These are phyloP conservation scores for Tetrahymena thermophila DNA, from an alignment of 73 alveolate species.

Conservation along the genomic window DNA sequence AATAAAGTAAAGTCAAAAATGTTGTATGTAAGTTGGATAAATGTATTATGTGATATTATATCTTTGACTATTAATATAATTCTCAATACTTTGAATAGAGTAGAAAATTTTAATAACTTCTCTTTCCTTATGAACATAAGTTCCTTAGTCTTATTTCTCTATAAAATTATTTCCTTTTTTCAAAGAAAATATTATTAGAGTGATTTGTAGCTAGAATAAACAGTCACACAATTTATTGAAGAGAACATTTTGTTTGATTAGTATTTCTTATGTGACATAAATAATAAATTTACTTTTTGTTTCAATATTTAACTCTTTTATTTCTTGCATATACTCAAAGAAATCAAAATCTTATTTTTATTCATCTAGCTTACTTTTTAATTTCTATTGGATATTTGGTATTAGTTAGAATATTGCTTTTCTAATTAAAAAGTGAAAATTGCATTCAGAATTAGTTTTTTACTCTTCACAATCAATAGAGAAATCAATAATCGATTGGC, in stretches of 20 bases:
- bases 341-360: neutral
- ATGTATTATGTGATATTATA: neutral
- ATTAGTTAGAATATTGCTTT: neutral
- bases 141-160: neutral
- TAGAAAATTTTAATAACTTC: neutral
- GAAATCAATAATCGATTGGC: neutral
- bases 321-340: neutral
- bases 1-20: neutral
- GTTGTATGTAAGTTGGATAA: neutral
- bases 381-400: neutral
- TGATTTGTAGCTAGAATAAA: neutral
- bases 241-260: neutral
- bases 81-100: neutral
- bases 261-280: neutral
- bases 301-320: neutral
- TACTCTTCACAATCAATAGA: neutral
- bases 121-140: neutral
- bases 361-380: neutral
- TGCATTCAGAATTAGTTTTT: too few species aligned
- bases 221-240: neutral
- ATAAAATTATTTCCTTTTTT: neutral
- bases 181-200: neutral
- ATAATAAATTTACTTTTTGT: neutral
- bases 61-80: neutral
- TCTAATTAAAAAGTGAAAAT: neutral